phyloP scores from a whole-genome alignment of 108 stramenopile species.

The Conticribra guillardii region DNA sequence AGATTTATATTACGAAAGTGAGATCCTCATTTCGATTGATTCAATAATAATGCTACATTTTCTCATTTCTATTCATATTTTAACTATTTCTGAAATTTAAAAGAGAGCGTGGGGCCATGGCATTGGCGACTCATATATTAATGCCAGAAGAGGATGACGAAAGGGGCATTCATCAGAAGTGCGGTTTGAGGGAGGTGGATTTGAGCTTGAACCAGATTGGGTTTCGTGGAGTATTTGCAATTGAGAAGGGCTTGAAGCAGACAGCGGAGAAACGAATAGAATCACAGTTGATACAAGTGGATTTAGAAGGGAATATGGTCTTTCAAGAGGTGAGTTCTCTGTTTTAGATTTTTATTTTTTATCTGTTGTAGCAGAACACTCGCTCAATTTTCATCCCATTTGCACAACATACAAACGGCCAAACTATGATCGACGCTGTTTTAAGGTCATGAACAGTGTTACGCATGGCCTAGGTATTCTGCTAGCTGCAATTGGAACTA shows the following conservation, averaged over 20 bases:
- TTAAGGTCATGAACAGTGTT: constrained; percentile 90
- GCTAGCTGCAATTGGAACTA: constrained; percentile 70
- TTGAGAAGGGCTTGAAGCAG: constrained; percentile 56
- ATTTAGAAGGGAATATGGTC: constrained; percentile 81
- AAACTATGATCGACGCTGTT: no score
- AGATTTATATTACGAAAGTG: no score
- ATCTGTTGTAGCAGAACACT: not conserved
- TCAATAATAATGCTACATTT: no score
- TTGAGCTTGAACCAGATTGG: constrained; percentile 76
- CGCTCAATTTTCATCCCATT: not conserved
- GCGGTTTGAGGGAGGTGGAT: constrained; percentile 64
- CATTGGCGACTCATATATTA: constrained; percentile 62
- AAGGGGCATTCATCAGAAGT: no score
- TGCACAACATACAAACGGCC: no score
- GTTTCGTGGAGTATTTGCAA: constrained; percentile 62
- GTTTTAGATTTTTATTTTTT: constrained; percentile 5
- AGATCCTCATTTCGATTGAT: no score
- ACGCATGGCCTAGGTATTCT: constrained; percentile 94
- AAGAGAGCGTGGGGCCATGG: constrained; percentile 71
- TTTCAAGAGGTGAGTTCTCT: constrained; percentile 70
- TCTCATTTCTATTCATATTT: not conserved
- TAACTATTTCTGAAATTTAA: not conserved
- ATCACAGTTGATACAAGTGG: constrained; percentile 46
- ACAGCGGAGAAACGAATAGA: constrained; percentile 24
- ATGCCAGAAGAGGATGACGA: constrained; percentile 12